Evolutionary conservation across 129 eudicot species (phyloP), one percentile per base, ranked within the genome.

Genomic region (Flaveria trinervia): DNA sequence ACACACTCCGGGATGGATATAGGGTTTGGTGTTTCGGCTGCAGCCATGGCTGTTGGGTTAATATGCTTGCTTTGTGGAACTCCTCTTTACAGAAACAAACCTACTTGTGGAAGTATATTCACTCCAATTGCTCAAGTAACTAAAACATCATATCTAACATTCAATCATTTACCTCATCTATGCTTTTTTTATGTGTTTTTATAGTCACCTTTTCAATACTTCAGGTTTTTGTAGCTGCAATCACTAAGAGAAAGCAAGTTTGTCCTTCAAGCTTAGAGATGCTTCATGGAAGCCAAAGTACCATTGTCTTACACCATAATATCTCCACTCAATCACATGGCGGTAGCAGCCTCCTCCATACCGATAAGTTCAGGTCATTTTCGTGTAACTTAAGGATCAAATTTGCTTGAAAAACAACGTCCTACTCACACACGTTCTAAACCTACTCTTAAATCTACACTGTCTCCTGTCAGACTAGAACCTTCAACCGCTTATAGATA

Each of bases 1-100:
- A 91, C 97, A 8, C 93, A 91, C 49, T 85, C 88, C 0, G 97
- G 97, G 11, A 91, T 91, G 97, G 93, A 88, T 48, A 79, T 86
- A 8, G 97, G 97, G 15, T 91, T 91, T 62, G 97, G 92, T 9
- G 90, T 91, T 56, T 91, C 91, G 48, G 88, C 93, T 9, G 93
- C 90, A 46, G 97, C 88, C 66, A 91, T 91, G 97, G 92, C 92
- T 66, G 83, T 88, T 33, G 93, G 93, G 56, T 80, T 91, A 60
- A 79, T 91, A 55, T 71, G 85, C 80, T 83, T 91, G 61, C 81
- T 88, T 67, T 86, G 83, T 39, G 97, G 97, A 49, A 86, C 93
- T 17, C 46, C 79, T 11, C 56, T 79, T 61, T 91, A 86, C 51
- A 81, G 84, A 69, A 88, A 91, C 77, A 85, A 82, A 70, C 88